Evolutionary conservation across 2,329 filamentous ascomycete genomes (phyloP), one percentile per base, ranked within the genome.

Genomic region (Biscogniauxia sp.): DNA sequence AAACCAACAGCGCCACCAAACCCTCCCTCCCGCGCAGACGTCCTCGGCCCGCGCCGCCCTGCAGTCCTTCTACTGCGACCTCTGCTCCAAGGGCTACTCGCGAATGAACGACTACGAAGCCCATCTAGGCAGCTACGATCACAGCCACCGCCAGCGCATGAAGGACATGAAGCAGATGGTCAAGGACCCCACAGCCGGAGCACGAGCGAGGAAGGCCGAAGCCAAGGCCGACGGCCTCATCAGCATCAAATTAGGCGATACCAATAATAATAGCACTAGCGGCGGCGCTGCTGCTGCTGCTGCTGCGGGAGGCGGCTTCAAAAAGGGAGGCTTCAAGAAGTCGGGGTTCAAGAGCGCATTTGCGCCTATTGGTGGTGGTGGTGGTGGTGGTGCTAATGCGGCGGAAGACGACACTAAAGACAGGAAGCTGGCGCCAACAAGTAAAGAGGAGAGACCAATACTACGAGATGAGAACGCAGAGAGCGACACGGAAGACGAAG

Each of bases 71-170:
- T 93, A 91, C 78, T 96, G 89, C 80, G 85, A 88, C 50, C 85
- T 98, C 58, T 98, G 95, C 80, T 88, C 90, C 65, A 98, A 98
- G 78, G 94, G 93, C 69, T 99, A 98, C 78, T 88, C 89, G 1
- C 92, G 95, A 59, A 94, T 96, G 83, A 94, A 96, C 73, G 94
- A 98, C 75, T 97, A 96, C 75, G 94, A 98, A 76, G 90, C 93
- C 7, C 95, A 99, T 75, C 91, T 97, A 59, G 88, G 88, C 65
- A 95, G 91, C 70, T 98, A 98, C 76, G 95, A 98, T 73, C 95
- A 99, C 77, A 91, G 91, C 69, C 95, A 99, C 77, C 93, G 93
- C 75, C 93, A 96, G 79, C 89, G 91, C 55, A 84, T 93, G 61
- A 91, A 92, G 76, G 91, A 95, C 70, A 93, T 94, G 90, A 92